Evolutionary conservation across 169 alveolate genomes (phyloP).

Genomic region (Pseudocohnilembus persalinus): DNA sequence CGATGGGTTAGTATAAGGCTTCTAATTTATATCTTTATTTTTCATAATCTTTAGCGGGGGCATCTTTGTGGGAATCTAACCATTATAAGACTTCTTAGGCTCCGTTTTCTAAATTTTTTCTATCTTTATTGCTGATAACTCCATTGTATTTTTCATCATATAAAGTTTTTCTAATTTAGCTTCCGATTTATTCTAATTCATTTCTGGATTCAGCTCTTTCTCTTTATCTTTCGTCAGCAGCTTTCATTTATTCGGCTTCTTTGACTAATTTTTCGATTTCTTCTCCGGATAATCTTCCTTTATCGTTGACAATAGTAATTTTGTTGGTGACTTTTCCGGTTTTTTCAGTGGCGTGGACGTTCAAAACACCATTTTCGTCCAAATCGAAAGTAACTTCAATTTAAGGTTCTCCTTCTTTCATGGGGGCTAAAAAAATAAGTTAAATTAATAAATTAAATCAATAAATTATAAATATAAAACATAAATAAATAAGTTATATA

Average conservation of each 20-base stretch:
- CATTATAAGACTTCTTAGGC: background rate
- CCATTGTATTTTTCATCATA: background rate
- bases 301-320: constrained; percentile 95
- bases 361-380: constrained; percentile 93
- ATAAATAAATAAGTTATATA: background rate
- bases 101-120: background rate
- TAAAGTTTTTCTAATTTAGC: background rate
- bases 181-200: background rate
- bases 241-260: constrained; percentile 94
- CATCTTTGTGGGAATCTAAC: background rate
- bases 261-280: constrained; percentile 95
- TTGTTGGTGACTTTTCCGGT: constrained; percentile 92
- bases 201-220: background rate
- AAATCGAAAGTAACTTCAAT: constrained; percentile 67
- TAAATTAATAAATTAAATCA: constrained; percentile 66
- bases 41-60: background rate
- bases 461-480: constrained; percentile 47
- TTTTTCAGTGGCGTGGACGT: constrained; percentile 95
- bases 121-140: background rate
- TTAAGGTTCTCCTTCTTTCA: constrained; percentile 72
- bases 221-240: constrained; percentile 8
- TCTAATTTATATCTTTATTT: background rate
- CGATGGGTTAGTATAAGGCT: background rate
- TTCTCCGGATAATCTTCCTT: constrained; percentile 92
- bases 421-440: constrained; percentile 11